Evolutionary conservation across 208 protist species (phyloP), one percentile per base, ranked within the genome.

Genomic region (Trypanosoma scelopori): DNA sequence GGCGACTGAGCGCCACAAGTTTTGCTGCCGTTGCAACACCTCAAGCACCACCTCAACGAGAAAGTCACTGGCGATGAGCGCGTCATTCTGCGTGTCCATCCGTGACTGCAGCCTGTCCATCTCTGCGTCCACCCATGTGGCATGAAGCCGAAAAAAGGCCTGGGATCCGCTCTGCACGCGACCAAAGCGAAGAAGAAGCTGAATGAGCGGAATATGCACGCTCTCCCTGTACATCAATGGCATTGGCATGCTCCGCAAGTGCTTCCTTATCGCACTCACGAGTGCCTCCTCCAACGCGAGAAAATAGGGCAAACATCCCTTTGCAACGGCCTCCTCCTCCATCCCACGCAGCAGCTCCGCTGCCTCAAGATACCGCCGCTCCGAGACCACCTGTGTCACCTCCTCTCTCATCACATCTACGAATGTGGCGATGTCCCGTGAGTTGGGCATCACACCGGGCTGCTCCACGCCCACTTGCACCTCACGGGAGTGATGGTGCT

Each of bases 151-250:
- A 56, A 92, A 69, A 64, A 81, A 95, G 12, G 78, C 53, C 16
- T 58, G 63, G 0, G 76, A 71, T 20, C 84, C 85, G 43, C 60
- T 88, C 46, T 74, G 74, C 11, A 76, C 65, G 32, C 81, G 71
- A 28, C 89, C 89, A 64, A 95, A 89, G 27, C 83, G 78, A 30
- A 95, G 69, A 22, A 95, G 76, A 48, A 95, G 74, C 69, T 91
- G 85, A 5, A 91, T 63, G 5, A 89, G 74, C 27, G 89, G 89
- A 30, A 95, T 75, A 63, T 95, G 89, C 42, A 89, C 52, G 59
- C 81, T 91, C 68, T 95, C 84, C 30, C 78, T 67, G 51, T 88
- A 87, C 72, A 90, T 65, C 15, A 82, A 74, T 18, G 85, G 81
- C 59, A 91, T 77, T 5, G 85, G 84, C 0, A 95, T 53, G 52